Evolutionary conservation across 306 rosid species (phyloP).

Genomic region (Abrus precatorius): DNA sequence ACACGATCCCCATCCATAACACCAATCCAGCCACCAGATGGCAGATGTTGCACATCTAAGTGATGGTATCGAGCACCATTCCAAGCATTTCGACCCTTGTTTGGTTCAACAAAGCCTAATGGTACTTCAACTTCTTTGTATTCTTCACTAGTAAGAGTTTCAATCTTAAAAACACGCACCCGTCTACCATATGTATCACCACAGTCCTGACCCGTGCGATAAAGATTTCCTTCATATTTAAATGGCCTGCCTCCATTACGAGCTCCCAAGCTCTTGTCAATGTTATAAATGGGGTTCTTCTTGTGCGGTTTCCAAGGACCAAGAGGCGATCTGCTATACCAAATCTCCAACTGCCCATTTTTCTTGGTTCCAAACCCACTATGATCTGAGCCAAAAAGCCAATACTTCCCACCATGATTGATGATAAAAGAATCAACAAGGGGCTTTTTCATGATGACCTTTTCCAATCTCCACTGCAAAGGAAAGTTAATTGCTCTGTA

Average conservation of each 20-base stretch:
- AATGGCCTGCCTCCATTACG: conserved; percentile 99
- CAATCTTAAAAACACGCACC: conserved; percentile 79
- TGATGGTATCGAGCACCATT: conserved; percentile 96
- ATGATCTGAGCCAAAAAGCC: conserved; percentile 98
- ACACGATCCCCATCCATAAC: conserved; percentile 98
- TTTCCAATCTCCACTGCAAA: conserved; percentile 84
- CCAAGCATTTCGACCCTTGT: conserved; percentile 93
- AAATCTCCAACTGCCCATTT: conserved; percentile 93
- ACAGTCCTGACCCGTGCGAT: conserved; percentile 94
- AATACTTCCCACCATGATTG: conserved; percentile 66
- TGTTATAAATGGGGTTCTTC: conserved; percentile 85
- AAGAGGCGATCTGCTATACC: conserved; percentile 88
- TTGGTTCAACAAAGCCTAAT: conserved; percentile 69
- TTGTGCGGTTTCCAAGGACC: conserved; percentile 96
- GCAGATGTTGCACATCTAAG: conserved; percentile 83
- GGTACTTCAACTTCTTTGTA: conserved; percentile 88
- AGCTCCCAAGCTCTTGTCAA: conserved; percentile 83
- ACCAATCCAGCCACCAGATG: conserved; percentile 89
- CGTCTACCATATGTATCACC: conserved; percentile 92
- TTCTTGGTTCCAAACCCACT: conserved; percentile 84
- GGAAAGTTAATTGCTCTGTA: conserved; percentile 85
- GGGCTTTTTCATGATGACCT: conserved; percentile 81
- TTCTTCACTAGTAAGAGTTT: conserved; percentile 73
- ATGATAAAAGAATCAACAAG: conserved; percentile 81
- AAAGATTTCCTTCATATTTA: conserved; percentile 73